These are phyloP conservation scores for Pestalotiopsis sp. DNA, from an alignment of 2,329 filamentous ascomycete species.

Conservation along the genomic window DNA sequence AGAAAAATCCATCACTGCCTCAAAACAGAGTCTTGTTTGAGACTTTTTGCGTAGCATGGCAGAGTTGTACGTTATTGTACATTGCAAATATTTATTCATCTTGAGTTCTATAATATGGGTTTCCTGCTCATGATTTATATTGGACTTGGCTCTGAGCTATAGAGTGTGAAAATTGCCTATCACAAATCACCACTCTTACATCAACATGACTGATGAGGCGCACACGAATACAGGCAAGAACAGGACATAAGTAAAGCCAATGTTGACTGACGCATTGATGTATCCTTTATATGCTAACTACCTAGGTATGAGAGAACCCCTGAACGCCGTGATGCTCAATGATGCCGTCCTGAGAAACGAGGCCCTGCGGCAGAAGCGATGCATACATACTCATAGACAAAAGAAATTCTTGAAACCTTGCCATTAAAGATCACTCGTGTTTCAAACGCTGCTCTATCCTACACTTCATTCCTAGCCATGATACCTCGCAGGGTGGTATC, in stretches of 20 bases:
- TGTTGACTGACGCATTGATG: neutral
- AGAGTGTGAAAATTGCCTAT: too few relatives aligned
- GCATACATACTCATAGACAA: neutral
- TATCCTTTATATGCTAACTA: conserved; percentile 3
- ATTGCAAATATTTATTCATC: neutral
- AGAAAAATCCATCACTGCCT: neutral
- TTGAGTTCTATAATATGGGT: neutral
- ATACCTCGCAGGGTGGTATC: neutral
- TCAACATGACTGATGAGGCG: too few relatives aligned
- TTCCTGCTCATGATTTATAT: neutral
- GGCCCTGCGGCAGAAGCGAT: conserved; percentile 1
- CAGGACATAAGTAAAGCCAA: neutral
- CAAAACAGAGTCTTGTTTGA: neutral
- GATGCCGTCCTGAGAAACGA: conserved; percentile 6
- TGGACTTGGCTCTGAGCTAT: too few relatives aligned
- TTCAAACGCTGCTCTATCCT: conserved; percentile 11
- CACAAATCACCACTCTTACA: too few relatives aligned
- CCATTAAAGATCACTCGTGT: neutral
- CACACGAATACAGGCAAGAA: neutral
- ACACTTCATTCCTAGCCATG: neutral
- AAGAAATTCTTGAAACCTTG: neutral
- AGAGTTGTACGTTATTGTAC: conserved; percentile 1
- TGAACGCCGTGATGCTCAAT: conserved; percentile 6
- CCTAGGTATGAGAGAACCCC: neutral
- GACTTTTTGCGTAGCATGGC: neutral